Base-by-base conservation (phyloP, 2,329 filamentous ascomycete species). In the Myriosclerotinia scirpicola region DNA sequence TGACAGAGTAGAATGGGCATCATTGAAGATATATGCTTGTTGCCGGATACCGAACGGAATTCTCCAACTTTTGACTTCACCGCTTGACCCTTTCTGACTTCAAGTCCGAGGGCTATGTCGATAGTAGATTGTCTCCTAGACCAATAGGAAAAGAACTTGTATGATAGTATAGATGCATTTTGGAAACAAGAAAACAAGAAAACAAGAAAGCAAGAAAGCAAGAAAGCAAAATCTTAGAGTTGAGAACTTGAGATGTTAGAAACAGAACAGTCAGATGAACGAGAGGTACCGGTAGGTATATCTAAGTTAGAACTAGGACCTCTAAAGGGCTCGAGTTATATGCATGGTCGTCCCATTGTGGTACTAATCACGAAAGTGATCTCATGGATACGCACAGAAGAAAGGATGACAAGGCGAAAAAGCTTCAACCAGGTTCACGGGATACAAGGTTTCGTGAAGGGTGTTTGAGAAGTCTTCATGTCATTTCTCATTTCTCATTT, bases 391-490 rank as follows among this genome's bases (percentile, higher is more conserved):
- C 42, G 55, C 40, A 59, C 55, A 42, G 55, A 58, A 58, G 40
- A 58, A 22, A 44, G 38, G 17, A 46, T 59, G 30, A 20, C 26
- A 59, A 48, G 56, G 42, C 48, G 44, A 36, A 44, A 44, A 48
- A 60, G 56, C 30, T 5, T 36, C 20, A 60, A 60, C 58, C 58
- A 38, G 58, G 58, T 60, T 60, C 30, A 50, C 34, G 58, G 58
- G 30, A 61, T 38, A 20, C 58, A 61, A 26, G 58, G 58, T 38
- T 48, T 60, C 38, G 20, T 17, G 22, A 48, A 26, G 26, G 26
- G 56, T 59, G 56, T 59, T 59, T 60, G 44, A 38, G 30, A 48
- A 60, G 20, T 42, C 9, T 34, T 34, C 30, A 34, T 26, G 26
- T 60, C 22, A 50, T 60, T 17, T 59, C 30, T 59, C 5, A 17